Evolutionary conservation across 805 yeast species (phyloP), one percentile per base, ranked within the genome.

Genomic region (Candida corydali): DNA sequence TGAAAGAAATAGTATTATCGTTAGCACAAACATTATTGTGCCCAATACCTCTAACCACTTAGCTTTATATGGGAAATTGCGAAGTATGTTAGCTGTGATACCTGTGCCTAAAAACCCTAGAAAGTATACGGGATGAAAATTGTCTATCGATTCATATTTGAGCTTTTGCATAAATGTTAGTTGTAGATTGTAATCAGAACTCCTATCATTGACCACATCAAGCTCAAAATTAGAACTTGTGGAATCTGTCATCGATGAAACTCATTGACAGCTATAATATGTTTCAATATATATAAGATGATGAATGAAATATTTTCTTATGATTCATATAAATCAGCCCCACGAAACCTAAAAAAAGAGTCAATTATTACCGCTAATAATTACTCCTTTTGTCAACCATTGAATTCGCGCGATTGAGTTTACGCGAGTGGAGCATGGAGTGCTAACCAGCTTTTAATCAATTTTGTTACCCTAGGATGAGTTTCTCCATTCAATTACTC

Each of bases 91-190:
- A 3, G 82, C 63, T 1, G 85, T 61, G 28, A 86, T 82, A 1
- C 95, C 95, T 3, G 80, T 72, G 2, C 94, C 95, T 94, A 86
- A 32, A 26, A 38, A 32, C 8, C 77, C 65, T 18, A 82, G 80
- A 57, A 80, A 86, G 70, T 79, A 78, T 4, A 66, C 64, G 1
- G 84, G 82, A 11, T 48, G 31, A 40, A 61, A 61, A 14, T 48
- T 49, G 15, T 43, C 38, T 19, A 58, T 37, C n/a, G 57, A 45
- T 17, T 30, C 39, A 12, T 16, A n/a, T 17, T 30, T 26, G 8
- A 29, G n/a, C 16, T 24, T 14, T 8, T 26, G 19, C 6, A n/a
- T 16, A 3, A 27, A 14, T 15, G 24, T 19, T 22, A 14, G 19
- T 28, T 26, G 29, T 14, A 22, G 8, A 22, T 24, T 24, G 26